Percentiles rank a stretch among this genome's conserved stretches.
phyloP scores from a whole-genome alignment of 192 early-diverging fungal genomes.

The Backusella tuberculispora region DNA sequence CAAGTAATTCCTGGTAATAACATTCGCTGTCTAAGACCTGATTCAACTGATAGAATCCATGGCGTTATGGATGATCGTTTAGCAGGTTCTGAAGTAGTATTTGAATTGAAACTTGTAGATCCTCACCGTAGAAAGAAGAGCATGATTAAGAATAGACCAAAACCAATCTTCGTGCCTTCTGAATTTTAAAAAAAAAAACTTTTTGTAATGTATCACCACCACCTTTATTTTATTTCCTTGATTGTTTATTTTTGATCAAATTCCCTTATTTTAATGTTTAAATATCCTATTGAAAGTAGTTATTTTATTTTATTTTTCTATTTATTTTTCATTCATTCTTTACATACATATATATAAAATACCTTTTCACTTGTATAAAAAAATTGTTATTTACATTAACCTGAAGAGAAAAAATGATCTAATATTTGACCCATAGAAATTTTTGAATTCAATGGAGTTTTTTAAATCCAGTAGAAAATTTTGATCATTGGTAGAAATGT shows the following conservation, averaged over 20 bases:
- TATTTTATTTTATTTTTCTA: not conserved
- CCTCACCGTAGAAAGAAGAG: not conserved
- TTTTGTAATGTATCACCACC: not conserved
- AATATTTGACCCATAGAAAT: too few relatives aligned
- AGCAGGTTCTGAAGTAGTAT: conserved; percentile 22
- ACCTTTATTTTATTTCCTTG: not conserved
- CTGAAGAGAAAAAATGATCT: too few relatives aligned
- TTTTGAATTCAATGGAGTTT: too few relatives aligned
- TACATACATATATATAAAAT: not conserved
- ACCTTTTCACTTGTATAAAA: not conserved
- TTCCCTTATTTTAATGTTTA: not conserved
- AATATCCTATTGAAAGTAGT: not conserved
- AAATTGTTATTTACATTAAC: too few relatives aligned
- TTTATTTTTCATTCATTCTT: conserved; percentile 6
- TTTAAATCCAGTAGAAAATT: too few relatives aligned
- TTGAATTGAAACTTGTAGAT: conserved; percentile 29
- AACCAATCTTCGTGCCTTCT: not conserved
- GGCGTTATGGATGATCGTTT: conserved; percentile 47
- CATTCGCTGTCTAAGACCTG: conserved; percentile 59
- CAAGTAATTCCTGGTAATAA: conserved; percentile 60
- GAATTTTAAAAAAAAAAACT: not conserved
- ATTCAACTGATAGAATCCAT: conserved; percentile 49
- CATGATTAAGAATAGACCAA: conserved; percentile 1
- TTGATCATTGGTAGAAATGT: too few relatives aligned
- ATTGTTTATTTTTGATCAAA: not conserved